Evolutionary conservation across 768 basidiomycete genomes (phyloP).

Genomic region (Suillus weaverae): DNA sequence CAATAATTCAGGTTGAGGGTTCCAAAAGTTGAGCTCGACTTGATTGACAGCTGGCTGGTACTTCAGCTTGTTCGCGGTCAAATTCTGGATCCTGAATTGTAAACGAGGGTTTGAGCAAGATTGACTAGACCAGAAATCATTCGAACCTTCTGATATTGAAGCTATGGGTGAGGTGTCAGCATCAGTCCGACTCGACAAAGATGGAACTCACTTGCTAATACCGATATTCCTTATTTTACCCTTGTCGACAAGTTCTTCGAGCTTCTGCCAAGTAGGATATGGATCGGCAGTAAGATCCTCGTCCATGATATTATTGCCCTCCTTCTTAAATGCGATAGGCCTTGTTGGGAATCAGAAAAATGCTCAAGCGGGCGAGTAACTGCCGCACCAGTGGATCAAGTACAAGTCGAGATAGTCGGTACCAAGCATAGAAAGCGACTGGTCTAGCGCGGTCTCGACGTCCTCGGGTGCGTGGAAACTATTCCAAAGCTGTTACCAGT

Average conservation of each 20-base stretch:
- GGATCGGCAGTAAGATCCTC: constrained; percentile 63
- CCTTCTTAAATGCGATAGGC: constrained; percentile 69
- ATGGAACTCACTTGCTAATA: constrained; percentile 65
- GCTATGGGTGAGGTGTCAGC: constrained; percentile 26
- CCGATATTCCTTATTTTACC: constrained; percentile 82
- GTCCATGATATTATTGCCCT: constrained; percentile 47
- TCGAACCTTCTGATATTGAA: constrained; percentile 58
- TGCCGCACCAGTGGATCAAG: constrained; percentile 70
- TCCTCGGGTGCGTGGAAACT: constrained; percentile 73
- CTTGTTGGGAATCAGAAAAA: constrained; percentile 30
- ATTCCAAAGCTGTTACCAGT: constrained; percentile 61
- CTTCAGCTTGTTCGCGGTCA: constrained; percentile 61
- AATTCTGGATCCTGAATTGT: constrained; percentile 49
- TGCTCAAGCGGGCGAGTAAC: neutral
- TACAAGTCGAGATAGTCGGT: constrained; percentile 79
- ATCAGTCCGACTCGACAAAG: neutral
- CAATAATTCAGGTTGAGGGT: constrained; percentile 76
- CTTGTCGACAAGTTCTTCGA: constrained; percentile 74
- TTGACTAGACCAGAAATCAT: neutral
- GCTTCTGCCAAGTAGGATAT: constrained; percentile 78
- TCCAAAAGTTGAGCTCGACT: constrained; percentile 76
- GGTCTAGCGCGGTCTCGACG: constrained; percentile 65
- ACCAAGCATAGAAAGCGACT: constrained; percentile 58
- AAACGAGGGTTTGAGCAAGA: neutral
- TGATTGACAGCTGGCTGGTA: constrained; percentile 72